Evolutionary conservation across 805 yeast species (phyloP), one percentile per base, ranked within the genome.

Genomic region (Cyberlindnera nakhonratchasimensis): DNA sequence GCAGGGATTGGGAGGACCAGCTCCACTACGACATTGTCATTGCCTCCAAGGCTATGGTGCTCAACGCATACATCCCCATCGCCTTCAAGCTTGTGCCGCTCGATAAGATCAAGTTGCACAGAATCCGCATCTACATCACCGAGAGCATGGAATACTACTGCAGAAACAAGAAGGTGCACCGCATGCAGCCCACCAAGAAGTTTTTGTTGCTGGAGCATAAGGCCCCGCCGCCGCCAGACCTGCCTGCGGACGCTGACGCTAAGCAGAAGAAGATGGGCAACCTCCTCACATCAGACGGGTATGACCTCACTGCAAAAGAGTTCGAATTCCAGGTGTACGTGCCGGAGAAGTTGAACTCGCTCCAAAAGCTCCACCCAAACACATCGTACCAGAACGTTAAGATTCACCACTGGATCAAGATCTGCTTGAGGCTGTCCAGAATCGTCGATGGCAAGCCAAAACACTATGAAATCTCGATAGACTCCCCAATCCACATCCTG

Each of bases 341-440:
- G 18, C 98, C 98, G 2, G 79, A 79, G 47, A 67, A 67, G 38
- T 69, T 87, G 44, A 74, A 74, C 39, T 75, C 74, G 19, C 74
- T 74, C 35, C 73, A 71, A 40, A 71, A 67, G 44, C 63, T 84
- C 22, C 96, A 88, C 55, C 96, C 98, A 2, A 95, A 93, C 62
- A 86, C 96, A 0, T 78, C 86, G 3, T 82, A 74, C 52, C 77
- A 75, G 19, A 80, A 80, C 53, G 88, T 93, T 48, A 90, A 88
- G 64, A 75, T 93, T 6, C 91, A 86, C 55, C 99, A 93, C 65
- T 93, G 99, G 97, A 80, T 93, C 55, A 93, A 93, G 64, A 75
- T 93, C 13, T 84, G 95, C 49, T 65, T 93, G 39, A 68, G 98
- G 39, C 69, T 93, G 29, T 86, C 96, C 5, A 77, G 75, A 51